These are phyloP conservation scores for Blepharisma undulans DNA, from an alignment of 169 alveolate genomes.

Conservation along the genomic window DNA sequence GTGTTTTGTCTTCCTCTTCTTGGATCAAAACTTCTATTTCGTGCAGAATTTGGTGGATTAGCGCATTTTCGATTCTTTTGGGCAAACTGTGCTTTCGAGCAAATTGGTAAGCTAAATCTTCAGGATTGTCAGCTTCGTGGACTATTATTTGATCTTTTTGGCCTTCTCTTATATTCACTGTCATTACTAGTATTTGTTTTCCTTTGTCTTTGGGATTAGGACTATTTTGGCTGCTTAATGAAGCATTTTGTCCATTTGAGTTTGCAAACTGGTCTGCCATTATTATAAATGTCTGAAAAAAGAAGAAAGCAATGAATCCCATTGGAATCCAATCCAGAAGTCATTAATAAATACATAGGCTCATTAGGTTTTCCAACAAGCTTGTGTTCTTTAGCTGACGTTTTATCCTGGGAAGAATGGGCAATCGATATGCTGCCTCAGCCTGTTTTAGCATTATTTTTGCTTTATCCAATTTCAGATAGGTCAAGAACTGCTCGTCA, in stretches of 20 bases:
- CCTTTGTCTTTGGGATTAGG: not conserved
- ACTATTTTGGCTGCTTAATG: not conserved
- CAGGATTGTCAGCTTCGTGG: conserved; percentile 22
- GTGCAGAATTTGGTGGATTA: not conserved
- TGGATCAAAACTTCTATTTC: not conserved
- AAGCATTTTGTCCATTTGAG: not conserved
- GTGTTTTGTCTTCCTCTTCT: not conserved
- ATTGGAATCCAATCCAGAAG: conserved; percentile 82
- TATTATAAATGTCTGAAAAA: conserved; percentile 14
- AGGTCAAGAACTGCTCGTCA: conserved; percentile 46
- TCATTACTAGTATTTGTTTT: not conserved
- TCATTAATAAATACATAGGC: conserved; percentile 59
- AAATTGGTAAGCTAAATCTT: not conserved
- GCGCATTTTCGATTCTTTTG: not conserved
- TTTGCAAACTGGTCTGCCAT: not conserved
- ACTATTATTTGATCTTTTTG: conserved; percentile 4
- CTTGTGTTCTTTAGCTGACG: conserved; percentile 62
- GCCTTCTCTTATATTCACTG: conserved; percentile 27
- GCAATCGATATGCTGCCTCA: conserved; percentile 69
- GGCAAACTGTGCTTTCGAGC: not conserved
- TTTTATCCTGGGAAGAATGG: conserved; percentile 77
- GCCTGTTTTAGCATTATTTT: conserved; percentile 70
- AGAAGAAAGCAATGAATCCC: conserved; percentile 70
- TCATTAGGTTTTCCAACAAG: conserved; percentile 62
- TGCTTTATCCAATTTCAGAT: conserved; percentile 67